Evolutionary conservation across 192 early-diverging fungal species (phyloP).

Genomic region (Physocladia obscura): DNA sequence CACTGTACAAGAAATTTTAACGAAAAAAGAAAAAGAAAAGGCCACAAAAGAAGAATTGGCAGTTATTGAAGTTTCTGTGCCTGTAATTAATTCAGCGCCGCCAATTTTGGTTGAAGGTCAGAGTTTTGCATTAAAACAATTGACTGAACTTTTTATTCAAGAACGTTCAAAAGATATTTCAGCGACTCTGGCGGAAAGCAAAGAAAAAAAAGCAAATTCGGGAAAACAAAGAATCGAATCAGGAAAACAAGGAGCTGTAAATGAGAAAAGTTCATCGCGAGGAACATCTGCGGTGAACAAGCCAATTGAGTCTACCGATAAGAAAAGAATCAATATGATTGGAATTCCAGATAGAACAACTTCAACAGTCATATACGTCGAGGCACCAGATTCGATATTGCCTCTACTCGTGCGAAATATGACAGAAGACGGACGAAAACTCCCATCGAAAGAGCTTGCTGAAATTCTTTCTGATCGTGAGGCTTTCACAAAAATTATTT

Average conservation of each 20-base stretch:
- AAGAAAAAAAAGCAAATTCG: slow-evolving; percentile 29
- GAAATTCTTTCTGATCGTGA: slow-evolving; percentile 55
- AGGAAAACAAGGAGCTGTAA: background rate
- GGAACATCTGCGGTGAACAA: slow-evolving; percentile 5
- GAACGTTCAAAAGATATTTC: too few species aligned
- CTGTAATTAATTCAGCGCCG: too few species aligned
- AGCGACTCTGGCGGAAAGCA: slow-evolving; percentile 2
- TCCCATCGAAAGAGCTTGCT: slow-evolving; percentile 54
- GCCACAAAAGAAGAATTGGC: slow-evolving; percentile 29
- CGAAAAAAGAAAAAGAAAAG: slow-evolving; percentile 43
- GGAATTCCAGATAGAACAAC: slow-evolving; percentile 13
- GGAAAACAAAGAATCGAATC: slow-evolving; percentile 21
- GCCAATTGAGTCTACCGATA: background rate
- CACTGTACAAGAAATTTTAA: slow-evolving; percentile 30
- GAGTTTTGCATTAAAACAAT: too few species aligned
- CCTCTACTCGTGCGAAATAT: slow-evolving; percentile 11
- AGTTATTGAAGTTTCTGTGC: background rate
- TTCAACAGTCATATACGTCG: slow-evolving; percentile 16
- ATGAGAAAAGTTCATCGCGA: background rate
- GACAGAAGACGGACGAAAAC: slow-evolving; percentile 41
- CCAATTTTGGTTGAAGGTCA: too few species aligned
- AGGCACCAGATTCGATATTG: slow-evolving; percentile 3
- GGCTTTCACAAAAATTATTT: background rate
- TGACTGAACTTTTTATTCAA: too few species aligned
- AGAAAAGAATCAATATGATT: slow-evolving; percentile 4